Base-by-base conservation (phyloP, 1,284 basidiomycete genomes). In the Vanrija sp. region DNA sequence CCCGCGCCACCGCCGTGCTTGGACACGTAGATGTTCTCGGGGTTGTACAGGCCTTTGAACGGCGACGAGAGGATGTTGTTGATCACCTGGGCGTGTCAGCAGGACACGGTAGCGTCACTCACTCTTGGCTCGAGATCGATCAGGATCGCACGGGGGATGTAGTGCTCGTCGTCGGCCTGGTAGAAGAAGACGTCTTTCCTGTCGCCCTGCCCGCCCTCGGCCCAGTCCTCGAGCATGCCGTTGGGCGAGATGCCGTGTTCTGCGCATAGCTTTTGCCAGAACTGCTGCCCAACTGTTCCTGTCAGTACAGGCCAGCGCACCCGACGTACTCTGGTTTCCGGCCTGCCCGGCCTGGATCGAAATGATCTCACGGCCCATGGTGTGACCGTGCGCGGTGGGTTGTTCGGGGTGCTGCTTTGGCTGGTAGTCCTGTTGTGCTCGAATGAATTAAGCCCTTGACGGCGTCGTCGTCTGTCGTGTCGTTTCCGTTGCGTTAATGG, bases 151-250 rank as follows among this genome's bases (percentile, higher is more conserved):
- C 96, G 83, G 9, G 96, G 96, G 63, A 98, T 94, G 75, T 98
- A 99, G 70, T 98, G 95, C 73, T 98, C 96, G 72, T 99, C 96
- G 74, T 99, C 96, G 12, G 96, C 96, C 75, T 98, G 96, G 75
- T 99, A 99, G 78, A 99, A 99, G 78, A 99, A 99, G 41, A 98
- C 95, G 76, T 99, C 96, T 71, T 98, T 99, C 64, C 96, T 82
- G 76, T 98, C 96, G 4, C 89, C 88, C 54, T 69, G 70, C n/a
- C 65, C 66, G 25, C 88, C 89, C 66, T 94, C 91, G 3, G 87
- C 89, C 88, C 89, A 94, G 61, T 96, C 92, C 74, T 96, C 91
- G 39, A 95, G 83, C 56, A 91, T 90, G 41, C 94, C 93, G 64
- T 92, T 88, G 51, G 87, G 87, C 71, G 84, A 92, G 78, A 97